phyloP scores from a whole-genome alignment of 805 yeast genomes.

The Candida hispaniensis region DNA sequence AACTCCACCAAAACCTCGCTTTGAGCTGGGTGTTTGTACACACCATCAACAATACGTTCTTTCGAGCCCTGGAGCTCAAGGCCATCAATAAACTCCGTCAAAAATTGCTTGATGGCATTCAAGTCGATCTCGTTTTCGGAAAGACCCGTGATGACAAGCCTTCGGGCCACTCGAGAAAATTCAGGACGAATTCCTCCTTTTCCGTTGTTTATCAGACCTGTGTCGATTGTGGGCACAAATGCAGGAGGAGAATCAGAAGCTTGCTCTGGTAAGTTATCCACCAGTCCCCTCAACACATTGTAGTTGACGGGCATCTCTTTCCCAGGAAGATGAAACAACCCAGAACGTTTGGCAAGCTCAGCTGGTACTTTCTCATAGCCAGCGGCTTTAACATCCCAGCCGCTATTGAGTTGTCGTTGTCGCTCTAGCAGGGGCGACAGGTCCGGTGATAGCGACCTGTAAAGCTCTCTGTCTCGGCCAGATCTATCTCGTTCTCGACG shows the following conservation, averaged over 20 bases:
- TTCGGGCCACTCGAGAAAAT: constrained; percentile 13
- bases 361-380: constrained; percentile 69
- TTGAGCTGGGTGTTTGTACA: constrained; percentile 7
- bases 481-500: too few relatives aligned
- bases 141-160: constrained; percentile 13
- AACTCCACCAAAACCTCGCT: constrained; percentile 35
- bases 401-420: background rate
- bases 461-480: too few relatives aligned
- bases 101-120: constrained; percentile 10
- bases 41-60: constrained; percentile 14
- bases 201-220: constrained; percentile 10
- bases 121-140: constrained; percentile 12
- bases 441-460: constrained; percentile 4
- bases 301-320: constrained; percentile 27
- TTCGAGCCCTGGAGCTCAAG: constrained; percentile 12
- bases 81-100: constrained; percentile 11
- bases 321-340: constrained; percentile 59
- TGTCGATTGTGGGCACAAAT: constrained; percentile 9
- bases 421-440: constrained; percentile 6
- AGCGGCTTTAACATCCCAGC: constrained; percentile 46
- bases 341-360: constrained; percentile 66
- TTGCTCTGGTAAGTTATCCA: constrained; percentile 17
- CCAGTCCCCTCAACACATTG: constrained; percentile 9
- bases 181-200: constrained; percentile 14
- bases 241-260: constrained; percentile 14